Evolutionary conservation across 192 early-diverging fungal genomes (phyloP).

Genomic region (Ramicandelaber brevisporus): DNA sequence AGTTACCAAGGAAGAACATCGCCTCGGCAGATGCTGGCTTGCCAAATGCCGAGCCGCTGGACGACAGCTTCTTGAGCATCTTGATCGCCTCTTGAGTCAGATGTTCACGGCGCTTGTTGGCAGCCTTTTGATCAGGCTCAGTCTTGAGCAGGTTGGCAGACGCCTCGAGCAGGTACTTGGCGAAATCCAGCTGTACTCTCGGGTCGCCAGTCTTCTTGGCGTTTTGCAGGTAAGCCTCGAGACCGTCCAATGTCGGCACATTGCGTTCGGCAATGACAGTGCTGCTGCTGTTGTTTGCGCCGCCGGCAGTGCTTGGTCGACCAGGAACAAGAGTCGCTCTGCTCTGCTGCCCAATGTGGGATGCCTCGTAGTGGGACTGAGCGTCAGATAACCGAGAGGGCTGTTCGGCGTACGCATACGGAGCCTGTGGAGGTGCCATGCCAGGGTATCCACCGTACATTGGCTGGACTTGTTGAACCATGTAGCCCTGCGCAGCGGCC

Average conservation of each 20-base stretch:
- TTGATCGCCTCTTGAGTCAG: constrained; percentile 61
- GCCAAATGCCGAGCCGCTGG: constrained; percentile 30
- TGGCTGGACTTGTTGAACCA: no score
- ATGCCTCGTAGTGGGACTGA: no score
- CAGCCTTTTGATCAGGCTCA: constrained; percentile 36
- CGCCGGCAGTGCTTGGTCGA: no score
- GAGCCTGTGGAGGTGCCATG: no score
- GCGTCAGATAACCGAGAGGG: no score
- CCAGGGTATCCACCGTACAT: no score
- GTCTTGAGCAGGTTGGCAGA: constrained; percentile 34
- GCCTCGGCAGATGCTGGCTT: constrained; percentile 64
- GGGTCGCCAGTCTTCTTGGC: constrained; percentile 37
- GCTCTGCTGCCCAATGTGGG: no score
- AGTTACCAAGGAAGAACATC: constrained; percentile 75
- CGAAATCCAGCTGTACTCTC: constrained; percentile 56
- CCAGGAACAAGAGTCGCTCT: no score
- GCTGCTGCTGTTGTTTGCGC: no score
- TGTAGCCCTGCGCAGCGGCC: no score
- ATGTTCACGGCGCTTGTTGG: constrained; percentile 39
- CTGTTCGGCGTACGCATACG: no score
- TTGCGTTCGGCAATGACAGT: no score
- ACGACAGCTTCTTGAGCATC: constrained; percentile 59
- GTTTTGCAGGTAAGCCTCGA: constrained; percentile 13
- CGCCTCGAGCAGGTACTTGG: constrained; percentile 58
- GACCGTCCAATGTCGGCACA: constrained; percentile 9